These are phyloP conservation scores for Mycena sanguinolenta DNA, from an alignment of 768 basidiomycete species.

Conservation along the genomic window DNA sequence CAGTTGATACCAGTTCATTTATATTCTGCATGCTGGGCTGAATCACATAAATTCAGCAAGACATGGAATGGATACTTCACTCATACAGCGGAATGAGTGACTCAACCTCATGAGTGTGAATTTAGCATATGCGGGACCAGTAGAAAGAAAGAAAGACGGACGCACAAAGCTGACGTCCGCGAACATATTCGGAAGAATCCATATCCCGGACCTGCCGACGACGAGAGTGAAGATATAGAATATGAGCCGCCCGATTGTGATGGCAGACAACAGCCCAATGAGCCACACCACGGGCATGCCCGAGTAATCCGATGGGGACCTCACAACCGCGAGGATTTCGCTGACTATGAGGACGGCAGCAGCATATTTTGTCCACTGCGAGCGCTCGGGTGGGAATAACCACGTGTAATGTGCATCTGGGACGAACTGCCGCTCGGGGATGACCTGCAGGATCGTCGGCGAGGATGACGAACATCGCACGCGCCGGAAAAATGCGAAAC, in stretches of 20 bases:
- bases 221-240: conserved; percentile 93
- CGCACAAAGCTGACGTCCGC: conserved; percentile 98
- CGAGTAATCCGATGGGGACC: no score
- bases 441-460: conserved; percentile 45
- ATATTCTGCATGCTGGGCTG: no score
- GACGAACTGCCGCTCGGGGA: conserved; percentile 84
- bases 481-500: conserved; percentile 92
- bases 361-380: conserved; percentile 93
- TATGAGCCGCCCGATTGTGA: conserved; percentile 91
- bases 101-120: conserved; percentile 75
- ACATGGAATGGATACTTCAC: no score
- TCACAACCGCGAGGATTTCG: no score
- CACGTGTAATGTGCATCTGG: conserved; percentile 92
- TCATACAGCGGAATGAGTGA: conserved; percentile 83
- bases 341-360: conserved; percentile 91
- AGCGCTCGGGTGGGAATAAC: conserved; percentile 97
- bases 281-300: conserved; percentile 89
- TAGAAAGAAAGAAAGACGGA: conserved; percentile 39
- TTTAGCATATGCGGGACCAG: conserved; percentile 5
- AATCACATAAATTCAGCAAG: no score
- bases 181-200: conserved; percentile 98
- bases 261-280: conserved; percentile 89
- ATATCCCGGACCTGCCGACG: conserved; percentile 90
- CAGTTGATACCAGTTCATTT: no score
- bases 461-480: conserved; percentile 75